A percentile compares a stretch with the other conserved stretches of the same genome.
These are phyloP conservation scores for Sarocladium brachiariae DNA, from an alignment of 2,329 filamentous ascomycete species.

Conservation along the genomic window DNA sequence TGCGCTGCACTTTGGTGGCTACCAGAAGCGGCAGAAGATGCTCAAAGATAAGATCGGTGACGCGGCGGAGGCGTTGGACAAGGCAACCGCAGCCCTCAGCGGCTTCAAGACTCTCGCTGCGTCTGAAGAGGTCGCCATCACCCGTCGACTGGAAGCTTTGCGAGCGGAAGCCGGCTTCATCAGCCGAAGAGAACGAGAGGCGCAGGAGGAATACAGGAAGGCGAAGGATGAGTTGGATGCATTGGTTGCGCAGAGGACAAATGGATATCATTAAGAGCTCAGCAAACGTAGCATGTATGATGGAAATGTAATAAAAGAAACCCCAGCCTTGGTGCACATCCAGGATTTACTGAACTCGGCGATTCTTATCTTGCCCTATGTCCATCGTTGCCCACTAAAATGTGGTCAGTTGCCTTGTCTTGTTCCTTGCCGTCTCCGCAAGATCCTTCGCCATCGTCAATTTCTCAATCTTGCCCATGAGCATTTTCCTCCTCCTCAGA, in stretches of 20 bases:
- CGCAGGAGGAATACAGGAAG: conserved; percentile 75
- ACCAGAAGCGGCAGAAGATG: conserved; percentile 76
- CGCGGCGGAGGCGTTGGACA: conserved; percentile 66
- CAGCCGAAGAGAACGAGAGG: conserved; percentile 76
- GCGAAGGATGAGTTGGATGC: conserved; percentile 70
- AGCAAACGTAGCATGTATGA: background rate
- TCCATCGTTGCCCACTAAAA: no score
- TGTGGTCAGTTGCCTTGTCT: background rate
- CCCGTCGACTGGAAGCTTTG: conserved; percentile 63
- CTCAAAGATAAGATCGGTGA: conserved; percentile 73
- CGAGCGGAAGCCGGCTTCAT: conserved; percentile 80
- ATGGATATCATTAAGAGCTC: conserved; percentile 30
- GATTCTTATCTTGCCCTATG: no score
- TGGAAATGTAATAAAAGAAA: background rate
- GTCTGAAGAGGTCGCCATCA: conserved; percentile 71
- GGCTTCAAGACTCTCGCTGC: conserved; percentile 70
- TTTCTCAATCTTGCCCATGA: conserved; percentile 16
- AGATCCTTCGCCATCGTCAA: conserved; percentile 13
- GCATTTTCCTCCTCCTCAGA: conserved; percentile 12
- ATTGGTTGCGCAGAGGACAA: conserved; percentile 34
- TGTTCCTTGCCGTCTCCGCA: conserved; percentile 14
- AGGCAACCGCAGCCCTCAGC: conserved; percentile 64
- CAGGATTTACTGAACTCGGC: no score
- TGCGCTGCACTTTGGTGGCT: conserved; percentile 78
- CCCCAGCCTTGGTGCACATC: background rate